Evolutionary conservation across 2,329 filamentous ascomycete genomes (phyloP), one percentile per base, ranked within the genome.

Genomic region (Ascochyta lentis): DNA sequence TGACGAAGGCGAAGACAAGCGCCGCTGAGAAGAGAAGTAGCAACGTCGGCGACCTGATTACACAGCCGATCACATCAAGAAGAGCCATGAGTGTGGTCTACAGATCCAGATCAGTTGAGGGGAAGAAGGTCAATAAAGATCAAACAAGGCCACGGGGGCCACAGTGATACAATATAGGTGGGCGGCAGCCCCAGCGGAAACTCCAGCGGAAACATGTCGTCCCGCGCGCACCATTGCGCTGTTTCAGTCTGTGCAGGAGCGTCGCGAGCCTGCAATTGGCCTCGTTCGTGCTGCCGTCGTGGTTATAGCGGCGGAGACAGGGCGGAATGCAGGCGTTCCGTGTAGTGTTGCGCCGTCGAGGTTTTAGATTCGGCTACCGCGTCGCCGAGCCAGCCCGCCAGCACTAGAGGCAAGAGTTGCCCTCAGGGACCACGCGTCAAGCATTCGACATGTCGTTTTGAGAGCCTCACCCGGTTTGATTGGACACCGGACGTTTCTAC

Each of bases 1-100:
- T 22, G 33, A 57, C 49, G 44, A 60, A 67, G 6, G 48, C 22
- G 4, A 54, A 40, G 22, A 64, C 42, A 12, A 68, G 50, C 5
- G 61, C 49, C 19, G 48, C 31, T 10, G 49, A 47, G 12, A 39
- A 48, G 34, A 64, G 51, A 4, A 68, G 37, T 7, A 56, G 9
- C 16, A 61, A 34, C 33, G 60, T 58, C 16, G 58, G 54, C 2
- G 59, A 60, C 9, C 46, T 23, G 16, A 46, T 10, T 24, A 65
- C 35, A 44, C 16, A 44, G 2, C 39, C 7, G 16, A 58, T 1
- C 0, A 56, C 16, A n/a, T 60, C 47, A 15, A 56, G 12, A 13
- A 60, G 51, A 33, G 59, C 55, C 61, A 65, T 65, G 8, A n/a
- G 29, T 33, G 3, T 13, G 6, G 23, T 43, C 29, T 40, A n/a